phyloP scores from a whole-genome alignment of 225 moss, liverwort and hornwort genomes.

The Polytrichum commune region DNA sequence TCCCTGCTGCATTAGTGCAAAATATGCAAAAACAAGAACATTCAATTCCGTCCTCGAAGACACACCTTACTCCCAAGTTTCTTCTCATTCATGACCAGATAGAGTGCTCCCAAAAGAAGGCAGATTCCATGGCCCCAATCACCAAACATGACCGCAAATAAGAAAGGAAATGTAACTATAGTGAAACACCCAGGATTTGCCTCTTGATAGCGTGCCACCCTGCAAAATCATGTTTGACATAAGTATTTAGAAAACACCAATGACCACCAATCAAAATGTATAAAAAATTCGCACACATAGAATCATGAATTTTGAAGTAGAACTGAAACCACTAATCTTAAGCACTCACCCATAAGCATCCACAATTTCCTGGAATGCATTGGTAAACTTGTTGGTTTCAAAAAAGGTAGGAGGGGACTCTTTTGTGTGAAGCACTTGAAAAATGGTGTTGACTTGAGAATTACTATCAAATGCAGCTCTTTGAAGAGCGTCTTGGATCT shows the following conservation, averaged over 20 bases:
- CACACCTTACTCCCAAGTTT: conserved; percentile 75
- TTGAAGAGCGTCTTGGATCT: conserved; percentile 99
- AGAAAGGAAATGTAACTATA: conserved; percentile 90
- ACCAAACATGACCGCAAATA: conserved; percentile 99
- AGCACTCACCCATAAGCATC: conserved; percentile 91
- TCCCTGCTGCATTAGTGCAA: background rate
- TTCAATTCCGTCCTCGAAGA: background rate
- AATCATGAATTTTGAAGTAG: too few species aligned
- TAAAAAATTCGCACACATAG: too few species aligned
- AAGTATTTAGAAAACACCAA: too few species aligned
- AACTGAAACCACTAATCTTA: too few species aligned
- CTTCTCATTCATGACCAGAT: conserved; percentile 69
- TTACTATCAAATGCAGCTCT: conserved; percentile 92
- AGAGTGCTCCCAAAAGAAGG: conserved; percentile 68
- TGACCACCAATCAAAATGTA: too few species aligned
- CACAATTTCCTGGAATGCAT: conserved; percentile 92
- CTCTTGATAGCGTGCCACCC: conserved; percentile 96
- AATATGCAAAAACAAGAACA: background rate
- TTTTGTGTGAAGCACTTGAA: conserved; percentile 87
- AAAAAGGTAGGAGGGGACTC: conserved; percentile 90
- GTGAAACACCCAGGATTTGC: conserved; percentile 96
- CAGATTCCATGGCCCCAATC: conserved; percentile 97
- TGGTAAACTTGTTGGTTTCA: conserved; percentile 96
- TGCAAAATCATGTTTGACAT: conserved; percentile 19
- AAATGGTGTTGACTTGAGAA: conserved; percentile 95